Percentiles rank a stretch among this genome's conserved stretches.
These are phyloP conservation scores for Marchantia paleacea DNA, from an alignment of 225 moss, liverwort and hornwort species.

Conservation along the genomic window DNA sequence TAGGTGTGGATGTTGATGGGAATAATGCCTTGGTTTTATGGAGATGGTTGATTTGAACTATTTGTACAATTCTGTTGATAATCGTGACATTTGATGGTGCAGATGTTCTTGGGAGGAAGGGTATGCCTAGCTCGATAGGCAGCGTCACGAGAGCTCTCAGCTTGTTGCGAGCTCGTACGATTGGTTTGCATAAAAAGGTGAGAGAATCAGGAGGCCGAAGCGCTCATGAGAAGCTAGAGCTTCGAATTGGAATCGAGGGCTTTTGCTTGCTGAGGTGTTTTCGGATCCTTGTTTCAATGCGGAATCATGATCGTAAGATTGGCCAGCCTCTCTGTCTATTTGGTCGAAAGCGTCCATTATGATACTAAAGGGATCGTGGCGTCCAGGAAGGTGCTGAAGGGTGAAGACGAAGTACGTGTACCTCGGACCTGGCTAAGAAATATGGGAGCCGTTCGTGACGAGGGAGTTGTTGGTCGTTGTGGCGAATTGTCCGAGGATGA, in stretches of 20 bases:
- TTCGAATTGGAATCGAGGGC: not conserved
- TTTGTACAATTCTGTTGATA: not conserved
- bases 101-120: not conserved
- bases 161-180: conserved; percentile 3
- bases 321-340: no score
- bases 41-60: not conserved
- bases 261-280: not conserved
- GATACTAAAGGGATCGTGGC: not conserved
- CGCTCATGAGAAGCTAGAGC: not conserved
- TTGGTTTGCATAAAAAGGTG: not conserved
- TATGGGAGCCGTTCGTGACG: conserved; percentile 9
- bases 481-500: not conserved
- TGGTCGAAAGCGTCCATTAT: not conserved
- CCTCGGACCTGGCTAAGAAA: not conserved
- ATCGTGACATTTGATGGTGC: not conserved
- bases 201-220: not conserved
- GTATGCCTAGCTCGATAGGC: not conserved
- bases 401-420: not conserved
- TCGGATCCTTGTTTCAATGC: not conserved
- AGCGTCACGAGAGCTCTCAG: not conserved
- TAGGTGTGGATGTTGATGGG: not conserved
- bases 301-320: not conserved
- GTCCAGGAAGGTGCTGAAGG: not conserved
- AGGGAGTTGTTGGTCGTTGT: not conserved
- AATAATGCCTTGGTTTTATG: not conserved